Evolutionary conservation across 2,329 filamentous ascomycete species (phyloP).

Genomic region (Ilyonectria sp.): DNA sequence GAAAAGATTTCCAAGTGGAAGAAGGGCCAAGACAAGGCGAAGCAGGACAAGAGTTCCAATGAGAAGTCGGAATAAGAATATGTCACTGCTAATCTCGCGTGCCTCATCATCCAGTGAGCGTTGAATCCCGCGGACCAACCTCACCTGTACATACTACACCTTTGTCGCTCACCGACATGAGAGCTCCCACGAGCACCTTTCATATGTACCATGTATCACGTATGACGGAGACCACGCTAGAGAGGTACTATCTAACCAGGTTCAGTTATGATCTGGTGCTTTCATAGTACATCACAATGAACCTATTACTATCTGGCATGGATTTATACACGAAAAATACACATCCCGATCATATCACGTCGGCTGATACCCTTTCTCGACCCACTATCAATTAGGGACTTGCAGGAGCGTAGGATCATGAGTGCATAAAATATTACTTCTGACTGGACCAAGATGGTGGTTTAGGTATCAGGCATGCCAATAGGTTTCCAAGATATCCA

Average conservation of each 20-base stretch:
- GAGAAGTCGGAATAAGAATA: constrained; percentile 38
- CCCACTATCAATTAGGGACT: no score
- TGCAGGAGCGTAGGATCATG: no score
- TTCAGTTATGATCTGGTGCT: background rate
- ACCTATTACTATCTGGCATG: no score
- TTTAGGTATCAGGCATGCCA: background rate
- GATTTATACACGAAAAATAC: no score
- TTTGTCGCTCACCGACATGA: background rate
- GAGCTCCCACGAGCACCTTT: background rate
- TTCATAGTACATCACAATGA: background rate
- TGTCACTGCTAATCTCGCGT: background rate
- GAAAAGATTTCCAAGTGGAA: constrained; percentile 84
- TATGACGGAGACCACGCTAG: background rate
- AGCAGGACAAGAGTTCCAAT: constrained; percentile 23
- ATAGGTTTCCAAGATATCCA: background rate
- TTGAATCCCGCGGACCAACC: no score
- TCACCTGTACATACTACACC: background rate
- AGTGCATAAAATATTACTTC: background rate
- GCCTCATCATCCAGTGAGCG: background rate
- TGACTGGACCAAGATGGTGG: background rate
- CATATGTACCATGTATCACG: constrained; percentile 6
- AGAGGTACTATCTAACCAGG: background rate
- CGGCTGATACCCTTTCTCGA: no score
- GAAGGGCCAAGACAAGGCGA: constrained; percentile 57
- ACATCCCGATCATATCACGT: no score